A percentile compares a stretch with the other conserved stretches of the same genome.
Evolutionary conservation across 352 stramenopile genomes (phyloP).

Genomic region (Peronospora tabacina): DNA sequence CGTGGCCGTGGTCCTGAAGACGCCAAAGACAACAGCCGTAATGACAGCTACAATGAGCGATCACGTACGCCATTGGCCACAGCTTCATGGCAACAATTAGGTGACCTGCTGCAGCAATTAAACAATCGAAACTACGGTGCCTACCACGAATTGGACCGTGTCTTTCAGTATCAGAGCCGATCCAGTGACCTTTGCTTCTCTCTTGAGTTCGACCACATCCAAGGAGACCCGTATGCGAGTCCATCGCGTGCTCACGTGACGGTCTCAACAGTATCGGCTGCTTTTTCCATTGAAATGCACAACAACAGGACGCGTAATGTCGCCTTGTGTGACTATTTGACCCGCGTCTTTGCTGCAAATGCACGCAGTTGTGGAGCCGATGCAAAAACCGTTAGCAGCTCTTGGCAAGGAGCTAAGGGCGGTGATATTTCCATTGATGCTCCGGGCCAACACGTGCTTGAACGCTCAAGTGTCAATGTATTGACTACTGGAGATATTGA

Average conservation of each 20-base stretch:
- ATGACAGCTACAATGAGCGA: slow-evolving; percentile 9
- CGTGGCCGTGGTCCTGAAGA: slow-evolving; percentile 22
- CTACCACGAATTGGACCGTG: slow-evolving; percentile 72
- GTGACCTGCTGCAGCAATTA: slow-evolving; percentile 39
- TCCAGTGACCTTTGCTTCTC: slow-evolving; percentile 43
- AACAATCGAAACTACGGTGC: slow-evolving; percentile 78
- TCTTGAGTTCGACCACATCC: slow-evolving; percentile 90
- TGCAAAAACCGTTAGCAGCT: slow-evolving; percentile 53
- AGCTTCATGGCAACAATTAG: slow-evolving; percentile 46
- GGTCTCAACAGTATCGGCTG: slow-evolving; percentile 55
- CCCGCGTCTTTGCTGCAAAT: slow-evolving; percentile 69
- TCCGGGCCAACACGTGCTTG: slow-evolving; percentile 90
- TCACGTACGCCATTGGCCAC: slow-evolving; percentile 8
- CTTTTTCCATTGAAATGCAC: slow-evolving; percentile 78
- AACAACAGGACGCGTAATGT: slow-evolving; percentile 71
- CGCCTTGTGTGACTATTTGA: slow-evolving; percentile 88
- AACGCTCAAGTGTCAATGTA: slow-evolving; percentile 87
- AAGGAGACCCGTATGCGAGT: slow-evolving; percentile 93
- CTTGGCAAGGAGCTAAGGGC: slow-evolving; percentile 87
- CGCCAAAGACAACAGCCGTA: slow-evolving; percentile 11
- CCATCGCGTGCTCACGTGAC: slow-evolving; percentile 90
- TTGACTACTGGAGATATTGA: slow-evolving; percentile 76
- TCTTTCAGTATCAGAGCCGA: slow-evolving; percentile 30
- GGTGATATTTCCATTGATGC: slow-evolving; percentile 92
- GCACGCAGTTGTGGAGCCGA: slow-evolving; percentile 48